Base-by-base conservation (phyloP, 176 grass and related monocot genomes). In the Neostapfia colusana region DNA sequence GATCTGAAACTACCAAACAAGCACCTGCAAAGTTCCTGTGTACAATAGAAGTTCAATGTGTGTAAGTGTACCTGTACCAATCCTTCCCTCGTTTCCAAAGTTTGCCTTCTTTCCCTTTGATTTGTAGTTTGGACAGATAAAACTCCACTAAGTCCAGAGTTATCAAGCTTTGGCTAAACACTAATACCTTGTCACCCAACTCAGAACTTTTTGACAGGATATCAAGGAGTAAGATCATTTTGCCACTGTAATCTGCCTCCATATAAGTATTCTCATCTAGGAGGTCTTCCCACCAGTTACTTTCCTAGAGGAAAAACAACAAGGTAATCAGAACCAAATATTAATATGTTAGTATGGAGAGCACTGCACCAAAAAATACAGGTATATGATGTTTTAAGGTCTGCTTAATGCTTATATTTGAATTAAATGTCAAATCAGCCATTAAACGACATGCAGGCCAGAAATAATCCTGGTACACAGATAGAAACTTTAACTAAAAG, bases 161-260 rank as follows among this genome's bases (percentile, higher is more conserved):
- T 20, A 85, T 65, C 69, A 98, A 84, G 78, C 91, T 98, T 69
- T 98, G 95, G 76, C 95, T 98, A 84, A 98, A 98, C 70, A 98
- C 86, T 70, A 98, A 85, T 55, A 83, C 85, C 70, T 98, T 98
- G 74, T 98, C 95, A 11, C 91, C 91, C 20, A 90, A 55, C 79
- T 92, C 82, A 73, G 85, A 86, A 87, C 95, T 82, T 76, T 83
- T 90, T 36, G 85, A 83, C 36, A 98, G 84, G 64, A 98, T 88
- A 85, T 94, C 95, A 69, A 98, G 89, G 51, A 98, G 80, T 43
- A 98, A 92, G 50, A 94, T 80, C 95, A 98, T 94, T 90, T 98
- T 98, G 45, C 95, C 95, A 83, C 95, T 94, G 46, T 90, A 90
- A 84, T 94, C 82, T 72, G 81, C 86, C 76, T 94, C 84, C 73